phyloP scores from a whole-genome alignment of 495 filamentous ascomycete genomes.

The Cairneyella variabilis region DNA sequence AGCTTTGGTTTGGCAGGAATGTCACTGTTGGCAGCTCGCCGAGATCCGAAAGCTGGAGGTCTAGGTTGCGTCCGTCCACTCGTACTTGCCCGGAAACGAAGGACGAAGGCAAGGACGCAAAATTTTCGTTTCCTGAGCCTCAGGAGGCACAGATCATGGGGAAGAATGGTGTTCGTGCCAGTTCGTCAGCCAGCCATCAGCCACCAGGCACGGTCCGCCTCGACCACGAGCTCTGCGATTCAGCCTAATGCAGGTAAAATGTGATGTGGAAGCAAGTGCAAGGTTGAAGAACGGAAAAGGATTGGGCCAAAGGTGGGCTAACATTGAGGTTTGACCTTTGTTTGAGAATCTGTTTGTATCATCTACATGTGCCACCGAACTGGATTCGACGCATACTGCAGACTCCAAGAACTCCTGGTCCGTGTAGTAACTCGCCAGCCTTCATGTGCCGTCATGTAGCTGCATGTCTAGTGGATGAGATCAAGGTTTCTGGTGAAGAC shows the following conservation, averaged over 20 bases:
- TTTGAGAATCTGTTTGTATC: constrained; percentile 13
- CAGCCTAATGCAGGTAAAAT: neutral
- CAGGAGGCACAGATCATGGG: neutral
- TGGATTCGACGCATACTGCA: no score
- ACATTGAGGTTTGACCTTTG: constrained; percentile 14
- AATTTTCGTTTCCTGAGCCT: neutral
- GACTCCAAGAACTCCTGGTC: constrained; percentile 9
- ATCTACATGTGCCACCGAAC: neutral
- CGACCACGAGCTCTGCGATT: neutral
- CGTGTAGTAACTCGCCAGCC: no score
- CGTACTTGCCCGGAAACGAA: no score
- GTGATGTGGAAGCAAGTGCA: neutral
- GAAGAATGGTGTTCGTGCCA: no score
- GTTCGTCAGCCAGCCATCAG: neutral
- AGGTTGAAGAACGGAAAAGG: neutral
- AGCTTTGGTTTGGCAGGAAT: no score
- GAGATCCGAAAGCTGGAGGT: no score
- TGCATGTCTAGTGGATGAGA: no score
- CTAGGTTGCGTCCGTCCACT: no score
- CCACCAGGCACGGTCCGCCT: constrained; percentile 4
- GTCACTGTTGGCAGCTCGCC: no score
- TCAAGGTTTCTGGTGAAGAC: no score
- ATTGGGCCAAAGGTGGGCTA: constrained; percentile 1
- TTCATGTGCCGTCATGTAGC: no score
- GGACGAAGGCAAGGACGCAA: no score